Base-by-base conservation (phyloP, 176 grass and related monocot species). In the Musa troglodytarum region DNA sequence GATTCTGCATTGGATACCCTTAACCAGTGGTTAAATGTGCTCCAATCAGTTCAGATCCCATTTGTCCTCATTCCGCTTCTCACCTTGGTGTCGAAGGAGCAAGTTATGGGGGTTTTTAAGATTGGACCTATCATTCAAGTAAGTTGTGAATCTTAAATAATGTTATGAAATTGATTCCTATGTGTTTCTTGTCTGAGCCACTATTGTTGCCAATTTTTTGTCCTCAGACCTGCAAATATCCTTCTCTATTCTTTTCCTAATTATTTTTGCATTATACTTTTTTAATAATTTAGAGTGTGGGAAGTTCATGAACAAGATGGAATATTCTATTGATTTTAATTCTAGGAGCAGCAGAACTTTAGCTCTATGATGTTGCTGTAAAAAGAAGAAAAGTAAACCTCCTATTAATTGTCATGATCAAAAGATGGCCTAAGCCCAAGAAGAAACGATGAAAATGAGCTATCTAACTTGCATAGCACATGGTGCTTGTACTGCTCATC, bases 11-110 rank as follows among this genome's bases (percentile, higher is more conserved):
- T 99, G 64, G 95, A 99, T 84, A 81, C 87, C 74, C 77, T 99
- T 78, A 99, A 99, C 57, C 90, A 94, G 83, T 99, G 95, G 95
- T 82, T 99, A 56, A 99, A 99, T 80, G 86, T 99, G 10, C 88
- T 99, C 28, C 95, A 99, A 52, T 94, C 90, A 63, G 87, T 99
- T 75, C 95, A 99, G 80, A 99, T 99, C 56, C 95, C 95, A 68
- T 99, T 99, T 87, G 95, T 91, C 9, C 78, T 99, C 12, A 88
- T 99, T 72, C 95, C 95, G 20, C 76, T 99, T 49, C 86, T 99
- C 64, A 94, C 88, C n/a, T 79, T 99, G 83, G 88, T 92, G 53
- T 99, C 95, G 12, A 94, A 88, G 79, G 95, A 94, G 81, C 77
- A 91, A 65, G 80, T 99, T 50, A 99, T 99, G 95, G 86, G 95